Base-by-base conservation (phyloP, 805 yeast species). In the Sungouiella blattae region DNA sequence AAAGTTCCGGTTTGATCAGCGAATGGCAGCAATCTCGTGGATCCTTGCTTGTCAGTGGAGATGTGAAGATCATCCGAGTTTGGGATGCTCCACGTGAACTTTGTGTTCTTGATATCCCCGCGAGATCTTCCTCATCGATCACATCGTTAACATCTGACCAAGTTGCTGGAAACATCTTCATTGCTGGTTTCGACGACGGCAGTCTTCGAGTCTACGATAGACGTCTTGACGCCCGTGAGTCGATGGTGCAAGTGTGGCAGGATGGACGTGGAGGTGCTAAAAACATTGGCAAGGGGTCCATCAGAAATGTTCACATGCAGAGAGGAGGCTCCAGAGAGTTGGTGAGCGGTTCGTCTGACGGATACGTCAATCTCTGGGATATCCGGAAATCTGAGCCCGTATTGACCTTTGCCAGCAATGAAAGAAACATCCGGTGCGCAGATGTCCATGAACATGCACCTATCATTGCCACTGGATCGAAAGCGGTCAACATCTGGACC, bases 21-120 rank as follows among this genome's bases (percentile, higher is more conserved):
- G 98, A 93, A 47, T 93, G 98, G 98, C 98, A 91, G 58, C 98
- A 93, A 54, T 83, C 93, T 29, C 69, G 96, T 41, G 98, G 98
- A 0, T 78, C 95, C 0, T 65, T 93, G 25, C 65, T 91, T 35
- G 96, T 86, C 1, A 88, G 96, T 26, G 98, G 98, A 30, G 98
- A 93, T 64, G 95, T 87, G 6, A 86, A 89, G 50, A 80, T 88
- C 16, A 87, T 93, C 36, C 69, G 95, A 38, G 70, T 89, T 1
- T 93, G 98, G 98, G 98, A 93, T 62, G 98, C 98, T 0, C 93
- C 96, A 9, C 69, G 96, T 23, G 98, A 93, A 53, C 69, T 83
- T 33, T 83, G 96, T 53, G 71, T 86, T 31, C 77, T 78, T 12
- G 96, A 88, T 50, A 83, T 93, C 32, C 96, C 98, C 0, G 94